Percentiles rank a stretch among this genome's conserved stretches.
Evolutionary conservation across 352 stramenopile genomes (phyloP).

Genomic region (Pythium sp.): DNA sequence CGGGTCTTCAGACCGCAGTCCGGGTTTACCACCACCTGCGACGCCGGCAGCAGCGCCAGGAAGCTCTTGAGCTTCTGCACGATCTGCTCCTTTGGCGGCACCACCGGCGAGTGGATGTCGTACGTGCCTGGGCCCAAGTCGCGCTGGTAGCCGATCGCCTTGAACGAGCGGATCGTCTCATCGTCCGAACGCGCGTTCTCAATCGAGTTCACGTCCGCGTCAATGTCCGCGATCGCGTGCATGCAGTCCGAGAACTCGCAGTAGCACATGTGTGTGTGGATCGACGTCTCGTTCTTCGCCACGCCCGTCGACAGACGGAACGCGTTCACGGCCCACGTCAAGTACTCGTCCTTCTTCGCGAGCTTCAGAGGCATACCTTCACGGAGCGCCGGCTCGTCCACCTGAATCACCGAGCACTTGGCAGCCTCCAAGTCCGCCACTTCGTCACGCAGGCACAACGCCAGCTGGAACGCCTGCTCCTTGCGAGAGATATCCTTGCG

Average conservation of each 20-base stretch:
- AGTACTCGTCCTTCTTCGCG: constrained; percentile 81
- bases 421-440: constrained; percentile 88
- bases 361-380: constrained; percentile 90
- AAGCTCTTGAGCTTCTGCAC: constrained; percentile 87
- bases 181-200: constrained; percentile 91
- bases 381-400: constrained; percentile 91
- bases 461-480: constrained; percentile 89
- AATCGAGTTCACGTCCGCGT: constrained; percentile 95
- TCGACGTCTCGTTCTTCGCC: constrained; percentile 87
- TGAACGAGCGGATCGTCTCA: constrained; percentile 89
- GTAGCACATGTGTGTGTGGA: constrained; percentile 97
- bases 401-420: constrained; percentile 89
- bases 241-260: constrained; percentile 95
- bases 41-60: constrained; percentile 68
- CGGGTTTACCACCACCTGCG: constrained; percentile 88
- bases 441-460: constrained; percentile 88
- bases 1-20: constrained; percentile 94
- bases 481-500: constrained; percentile 89
- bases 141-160: constrained; percentile 88
- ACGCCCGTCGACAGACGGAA: constrained; percentile 89
- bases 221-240: constrained; percentile 89
- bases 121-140: constrained; percentile 91
- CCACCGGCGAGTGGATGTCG: constrained; percentile 93
- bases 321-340: constrained; percentile 75
- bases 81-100: constrained; percentile 88